Evolutionary conservation across 805 yeast species (phyloP).

Genomic region (Sugiyamaella qingdaonensis): DNA sequence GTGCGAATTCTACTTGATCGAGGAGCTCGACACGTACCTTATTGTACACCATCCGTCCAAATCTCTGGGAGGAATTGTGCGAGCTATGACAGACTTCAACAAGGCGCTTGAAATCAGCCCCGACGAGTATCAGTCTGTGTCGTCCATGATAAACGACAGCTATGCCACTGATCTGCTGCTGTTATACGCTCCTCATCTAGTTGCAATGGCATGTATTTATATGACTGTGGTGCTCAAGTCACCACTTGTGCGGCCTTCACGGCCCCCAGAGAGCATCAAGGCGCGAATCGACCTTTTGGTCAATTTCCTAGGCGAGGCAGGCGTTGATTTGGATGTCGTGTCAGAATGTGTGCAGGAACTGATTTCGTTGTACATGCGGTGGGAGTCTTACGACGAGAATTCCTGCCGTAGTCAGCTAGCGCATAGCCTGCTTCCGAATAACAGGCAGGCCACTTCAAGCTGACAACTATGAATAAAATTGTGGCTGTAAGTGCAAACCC

Average conservation of each 20-base stretch:
- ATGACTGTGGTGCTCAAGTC: conserved; percentile 58
- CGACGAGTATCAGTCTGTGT: conserved; percentile 71
- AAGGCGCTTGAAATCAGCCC: conserved; percentile 39
- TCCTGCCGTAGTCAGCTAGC: conserved; percentile 15
- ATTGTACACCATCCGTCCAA: conserved; percentile 41
- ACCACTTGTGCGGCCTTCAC: conserved; percentile 29
- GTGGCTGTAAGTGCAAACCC: no score
- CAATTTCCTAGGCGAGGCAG: conserved; percentile 67
- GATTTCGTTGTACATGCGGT: conserved; percentile 71
- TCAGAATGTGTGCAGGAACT: conserved; percentile 82
- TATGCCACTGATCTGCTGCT: conserved; percentile 83
- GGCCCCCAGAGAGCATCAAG: conserved; percentile 34
- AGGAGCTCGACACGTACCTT: conserved; percentile 56
- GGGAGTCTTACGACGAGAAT: conserved; percentile 75
- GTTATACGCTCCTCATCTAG: conserved; percentile 81
- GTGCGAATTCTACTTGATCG: conserved; percentile 89
- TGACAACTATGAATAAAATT: no score
- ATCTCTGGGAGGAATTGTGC: conserved; percentile 31
- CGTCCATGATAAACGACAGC: conserved; percentile 88
- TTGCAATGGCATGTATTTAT: conserved; percentile 79
- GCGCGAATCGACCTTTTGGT: conserved; percentile 53
- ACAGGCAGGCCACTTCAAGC: not conserved
- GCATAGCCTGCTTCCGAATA: conserved; percentile 6
- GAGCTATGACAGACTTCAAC: conserved; percentile 52
- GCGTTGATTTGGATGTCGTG: conserved; percentile 70